Evolutionary conservation across 2,329 filamentous ascomycete genomes (phyloP).

Genomic region (Cadophora sp.): DNA sequence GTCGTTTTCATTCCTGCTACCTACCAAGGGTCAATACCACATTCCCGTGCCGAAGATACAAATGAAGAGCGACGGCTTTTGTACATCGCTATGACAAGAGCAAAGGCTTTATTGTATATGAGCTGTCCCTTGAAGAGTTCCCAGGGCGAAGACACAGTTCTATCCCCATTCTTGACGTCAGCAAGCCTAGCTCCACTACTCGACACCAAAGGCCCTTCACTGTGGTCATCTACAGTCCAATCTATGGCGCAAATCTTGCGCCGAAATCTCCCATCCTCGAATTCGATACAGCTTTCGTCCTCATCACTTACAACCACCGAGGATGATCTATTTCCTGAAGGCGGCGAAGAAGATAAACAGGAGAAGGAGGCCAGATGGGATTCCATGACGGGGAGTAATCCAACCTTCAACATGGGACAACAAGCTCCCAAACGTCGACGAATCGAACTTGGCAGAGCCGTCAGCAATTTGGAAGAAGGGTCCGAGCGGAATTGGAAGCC

Average conservation of each 20-base stretch:
- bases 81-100: constrained; percentile 97
- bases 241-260: constrained; percentile 78
- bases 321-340: constrained; percentile 72
- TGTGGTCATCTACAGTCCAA: constrained; percentile 66
- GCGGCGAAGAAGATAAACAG: constrained; percentile 58
- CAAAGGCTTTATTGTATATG: constrained; percentile 84
- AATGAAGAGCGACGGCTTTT: constrained; percentile 88
- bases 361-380: constrained; percentile 48
- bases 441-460: constrained; percentile 31
- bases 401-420: constrained; percentile 37
- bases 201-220: constrained; percentile 70
- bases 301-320: constrained; percentile 62
- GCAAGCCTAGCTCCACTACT: constrained; percentile 58
- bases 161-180: constrained; percentile 76
- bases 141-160: constrained; percentile 64
- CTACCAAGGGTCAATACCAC: constrained; percentile 90
- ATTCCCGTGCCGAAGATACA: constrained; percentile 82
- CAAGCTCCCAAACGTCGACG: constrained; percentile 41
- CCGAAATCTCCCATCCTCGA: constrained; percentile 60
- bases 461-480: constrained; percentile 28
- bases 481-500: constrained; percentile 41
- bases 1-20: constrained; percentile 91
- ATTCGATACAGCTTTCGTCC: constrained; percentile 49
- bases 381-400: constrained; percentile 34
- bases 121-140: constrained; percentile 78